These are phyloP conservation scores for Lodderomyces pseudojiufengensis DNA, from an alignment of 1,139 yeast genomes.

Conservation along the genomic window DNA sequence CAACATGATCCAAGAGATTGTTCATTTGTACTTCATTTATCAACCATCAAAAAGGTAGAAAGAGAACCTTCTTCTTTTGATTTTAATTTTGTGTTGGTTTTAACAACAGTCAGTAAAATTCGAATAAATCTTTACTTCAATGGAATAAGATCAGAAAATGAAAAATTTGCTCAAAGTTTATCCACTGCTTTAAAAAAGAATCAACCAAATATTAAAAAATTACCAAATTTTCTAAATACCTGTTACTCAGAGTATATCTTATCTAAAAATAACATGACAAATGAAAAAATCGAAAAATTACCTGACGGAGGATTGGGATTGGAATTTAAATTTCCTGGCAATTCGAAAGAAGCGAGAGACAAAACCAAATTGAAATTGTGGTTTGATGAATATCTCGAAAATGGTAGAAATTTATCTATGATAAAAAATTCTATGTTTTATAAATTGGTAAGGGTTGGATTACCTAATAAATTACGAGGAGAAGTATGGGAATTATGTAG, in stretches of 20 bases:
- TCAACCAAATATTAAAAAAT: slow-evolving; percentile 54
- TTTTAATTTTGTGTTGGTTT: slow-evolving; percentile 56
- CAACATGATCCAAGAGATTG: slow-evolving; percentile 67
- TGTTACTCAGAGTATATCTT: slow-evolving; percentile 85
- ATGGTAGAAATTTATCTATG: slow-evolving; percentile 81
- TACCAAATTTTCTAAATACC: slow-evolving; percentile 64
- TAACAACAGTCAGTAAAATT: slow-evolving; percentile 66
- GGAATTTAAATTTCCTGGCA: slow-evolving; percentile 84
- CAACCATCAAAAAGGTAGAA: slow-evolving; percentile 82
- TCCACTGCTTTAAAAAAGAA: slow-evolving; percentile 63
- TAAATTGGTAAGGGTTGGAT: slow-evolving; percentile 80
- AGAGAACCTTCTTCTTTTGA: slow-evolving; percentile 26
- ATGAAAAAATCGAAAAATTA: slow-evolving; percentile 44
- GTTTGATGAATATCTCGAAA: slow-evolving; percentile 82
- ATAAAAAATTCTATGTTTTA: slow-evolving; percentile 74
- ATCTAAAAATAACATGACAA: slow-evolving; percentile 52
- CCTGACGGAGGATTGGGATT: slow-evolving; percentile 88
- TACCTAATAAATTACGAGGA: slow-evolving; percentile 89
- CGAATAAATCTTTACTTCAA: slow-evolving; percentile 66
- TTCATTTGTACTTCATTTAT: slow-evolving; percentile 66
- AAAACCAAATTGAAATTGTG: slow-evolving; percentile 85
- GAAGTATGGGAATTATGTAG: slow-evolving; percentile 93
- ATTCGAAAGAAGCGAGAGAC: slow-evolving; percentile 71
- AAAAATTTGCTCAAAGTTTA: slow-evolving; percentile 68
- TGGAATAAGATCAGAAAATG: slow-evolving; percentile 77